Evolutionary conservation across 2,329 filamentous ascomycete species (phyloP), one percentile per base, ranked within the genome.

Genomic region (Aspergillus calidoustus): DNA sequence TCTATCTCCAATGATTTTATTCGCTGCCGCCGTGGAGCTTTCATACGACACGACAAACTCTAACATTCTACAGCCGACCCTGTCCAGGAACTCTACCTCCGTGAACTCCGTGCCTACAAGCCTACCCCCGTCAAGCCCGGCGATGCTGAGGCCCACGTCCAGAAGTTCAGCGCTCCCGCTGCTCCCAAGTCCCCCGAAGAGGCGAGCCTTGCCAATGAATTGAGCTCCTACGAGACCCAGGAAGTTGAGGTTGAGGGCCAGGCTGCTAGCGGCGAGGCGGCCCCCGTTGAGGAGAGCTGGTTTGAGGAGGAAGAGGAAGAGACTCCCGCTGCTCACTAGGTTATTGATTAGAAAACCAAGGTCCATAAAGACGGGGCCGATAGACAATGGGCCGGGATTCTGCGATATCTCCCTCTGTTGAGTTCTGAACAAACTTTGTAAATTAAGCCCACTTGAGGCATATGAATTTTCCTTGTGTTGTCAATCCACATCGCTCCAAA

Each of bases 21-120:
- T 53, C 8, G 49, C 30, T 13, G 51, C 51, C 23, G 25, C 28
- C 23, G 41, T 28, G 38, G 30, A 15, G 4, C 11, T 25, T 25
- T 15, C 47, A 38, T 25, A 13, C 48, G 38, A 38, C 46, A 23
- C 38, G 17, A 47, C 60, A 38, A 44, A 66, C 60, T 60, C 68
- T 70, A 66, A 74, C 66, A 59, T 62, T 55, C 57, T 68, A 43
- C 77, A 98, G 95, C 92, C 88, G 95, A 99, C 81, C 88, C 97
- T 75, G 92, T 99, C 73, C 95, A 98, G 83, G 94, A 98, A 79
- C 87, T 99, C 77, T 99, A 99, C 86, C 89, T 99, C 72, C 91
- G 90, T 80, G 93, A 98, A 83, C 89, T 99, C 77, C 95, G 94
- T 84, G 87, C 88, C 81, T 98, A 97, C 90, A 98, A 98, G 87